Evolutionary conservation across 106 monocot genomes (phyloP), one percentile per base, ranked within the genome.

Genomic region (Acanthochlamys bracteata): DNA sequence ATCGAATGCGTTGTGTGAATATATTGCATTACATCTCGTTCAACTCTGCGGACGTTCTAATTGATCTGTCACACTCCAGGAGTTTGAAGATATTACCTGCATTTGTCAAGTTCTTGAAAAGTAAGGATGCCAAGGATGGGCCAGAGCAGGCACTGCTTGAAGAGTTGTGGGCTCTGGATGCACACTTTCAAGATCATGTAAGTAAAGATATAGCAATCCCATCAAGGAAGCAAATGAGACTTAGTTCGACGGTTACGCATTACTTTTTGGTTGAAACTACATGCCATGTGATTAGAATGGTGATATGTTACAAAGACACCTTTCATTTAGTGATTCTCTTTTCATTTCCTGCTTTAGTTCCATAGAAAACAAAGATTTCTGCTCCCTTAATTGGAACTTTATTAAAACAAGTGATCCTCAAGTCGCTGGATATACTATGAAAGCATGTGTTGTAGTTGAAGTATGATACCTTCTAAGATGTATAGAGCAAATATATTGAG

Each of bases 1-100:
- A 33, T 33, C 1, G 33, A 33, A 33, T 33, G 33, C 33, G 6
- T 33, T 33, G 33, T 33, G 33, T 33, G 33, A 33, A 33, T 6
- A 33, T 33, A 3, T 33, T 33, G 6, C 33, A 33, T 33, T 33
- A 6, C 33, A 33, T 33, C n/a, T n/a, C n/a, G n/a, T n/a, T n/a
- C n/a, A n/a, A n/a, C 13, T 43, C 43, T 43, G 7, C 13, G 10
- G 43, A 43, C 13, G 49, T 49, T 15, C 20, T 55, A 17, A 55
- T 20, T 20, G 10, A 55, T 20, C 15, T 55, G 16, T 21, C 0
- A 10, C 23, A 41, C 57, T 68, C 11, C 80, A 96, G 96, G 63
- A 90, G 87, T 63, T 96, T 90, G 64, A 96, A 91, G 47, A 70
- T 96, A 73, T 91, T 91, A 46, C 57, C 88, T 46, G 67, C 78